phyloP scores from a whole-genome alignment of 371 early-diverging fungal genomes.

The Agmasoma carcini region DNA sequence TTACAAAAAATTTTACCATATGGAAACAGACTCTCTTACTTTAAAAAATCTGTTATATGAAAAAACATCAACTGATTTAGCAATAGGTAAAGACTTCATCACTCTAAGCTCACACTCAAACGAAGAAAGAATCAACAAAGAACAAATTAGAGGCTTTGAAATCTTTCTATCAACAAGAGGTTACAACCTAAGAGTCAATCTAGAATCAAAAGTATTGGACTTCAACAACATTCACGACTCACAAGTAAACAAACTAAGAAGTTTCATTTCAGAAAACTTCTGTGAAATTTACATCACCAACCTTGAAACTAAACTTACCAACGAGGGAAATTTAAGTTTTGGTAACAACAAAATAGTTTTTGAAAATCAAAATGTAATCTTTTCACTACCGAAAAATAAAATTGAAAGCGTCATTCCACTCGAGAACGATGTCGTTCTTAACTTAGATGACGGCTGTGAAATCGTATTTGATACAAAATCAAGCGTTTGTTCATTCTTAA shows the following conservation, averaged over 20 bases:
- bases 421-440: conserved; percentile 43
- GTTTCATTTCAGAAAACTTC: conserved; percentile 29
- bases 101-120: conserved; percentile 42
- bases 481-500: conserved; percentile 29
- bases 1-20: no score
- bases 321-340: conserved; percentile 39
- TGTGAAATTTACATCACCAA: conserved; percentile 41
- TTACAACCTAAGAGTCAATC: conserved; percentile 36
- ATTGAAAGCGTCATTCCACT: conserved; percentile 48
- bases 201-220: conserved; percentile 19
- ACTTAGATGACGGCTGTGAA: conserved; percentile 34
- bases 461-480: conserved; percentile 36
- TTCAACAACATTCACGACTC: conserved; percentile 40
- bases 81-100: conserved; percentile 45
- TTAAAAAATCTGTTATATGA: not conserved
- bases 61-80: conserved; percentile 24
- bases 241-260: conserved; percentile 36
- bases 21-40: no score
- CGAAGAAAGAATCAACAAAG: conserved; percentile 33
- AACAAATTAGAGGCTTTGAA: conserved; percentile 46
- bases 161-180: conserved; percentile 41
- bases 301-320: conserved; percentile 35
- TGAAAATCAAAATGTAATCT: conserved; percentile 38
- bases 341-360: conserved; percentile 41
- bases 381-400: conserved; percentile 48